Evolutionary conservation across 2,329 filamentous ascomycete species (phyloP), one percentile per base, ranked within the genome.

Genomic region (Trichoderma endophyticum): DNA sequence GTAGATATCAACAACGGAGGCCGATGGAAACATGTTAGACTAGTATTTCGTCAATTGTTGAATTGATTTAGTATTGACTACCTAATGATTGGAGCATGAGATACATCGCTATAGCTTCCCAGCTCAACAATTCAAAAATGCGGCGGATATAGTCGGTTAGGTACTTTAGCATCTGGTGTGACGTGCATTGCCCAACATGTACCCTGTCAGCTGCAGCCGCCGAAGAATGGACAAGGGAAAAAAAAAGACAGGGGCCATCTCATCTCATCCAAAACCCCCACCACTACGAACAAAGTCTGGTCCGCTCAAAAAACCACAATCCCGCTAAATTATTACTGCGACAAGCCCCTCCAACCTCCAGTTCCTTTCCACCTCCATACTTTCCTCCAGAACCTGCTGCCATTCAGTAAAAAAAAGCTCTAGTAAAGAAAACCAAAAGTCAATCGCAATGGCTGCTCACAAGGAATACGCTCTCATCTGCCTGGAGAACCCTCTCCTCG

Each of bases 401-500:
- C 65, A 9, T 59, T 24, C 28, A 32, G n/a, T 21, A n/a, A 26
- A n/a, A 34, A 12, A 43, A 36, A 28, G 32, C 26, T 43, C 72
- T 34, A 18, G 7, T 12, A 11, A 62, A 62, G 15, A 26, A 26
- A 9, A 9, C 7, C 32, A 4, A 30, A 15, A 14, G 18, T 32
- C 60, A n/a, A 39, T 30, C 75, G 48, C 68, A 71, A 97, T 97
- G 93, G 87, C 93, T 80, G 83, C 91, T 77, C 81, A 83, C 78
- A 92, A 94, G 85, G 91, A 94, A 84, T 98, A 92, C 86, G 88
- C 93, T 83, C 92, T 99, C 79, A 88, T 98, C 80, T 96, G 92
- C 84, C 86, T 99, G 79, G 96, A 98, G 91, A 99, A 99, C 85
- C 96, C 96, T 83, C 91, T 99, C 78, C 92, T 99, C 79, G 95